A percentile compares a stretch with the other conserved stretches of the same genome.
Conservation (phyloP, 129 eudicot species). For the Arctium lappa region DNA sequence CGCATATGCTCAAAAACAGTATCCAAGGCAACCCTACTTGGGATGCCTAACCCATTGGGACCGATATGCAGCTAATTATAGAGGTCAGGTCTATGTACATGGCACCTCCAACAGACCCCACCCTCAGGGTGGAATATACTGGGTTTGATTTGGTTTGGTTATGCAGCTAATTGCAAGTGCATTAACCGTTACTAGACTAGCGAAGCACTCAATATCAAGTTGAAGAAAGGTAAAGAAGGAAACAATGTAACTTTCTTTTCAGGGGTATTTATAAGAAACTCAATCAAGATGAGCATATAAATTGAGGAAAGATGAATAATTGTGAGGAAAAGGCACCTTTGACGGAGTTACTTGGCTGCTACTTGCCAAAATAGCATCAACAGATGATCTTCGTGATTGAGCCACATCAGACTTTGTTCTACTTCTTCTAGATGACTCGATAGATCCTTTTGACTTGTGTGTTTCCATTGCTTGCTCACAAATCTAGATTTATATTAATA, state of each 20-base stretch:
- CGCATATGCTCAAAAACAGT: too few relatives aligned
- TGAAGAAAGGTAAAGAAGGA: neutral
- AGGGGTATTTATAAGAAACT: neutral
- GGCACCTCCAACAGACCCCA: too few relatives aligned
- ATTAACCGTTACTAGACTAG: neutral
- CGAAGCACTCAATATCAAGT: neutral
- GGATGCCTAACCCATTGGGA: too few relatives aligned
- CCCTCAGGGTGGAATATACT: too few relatives aligned
- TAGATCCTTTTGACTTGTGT: constrained; percentile 84
- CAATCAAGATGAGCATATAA: neutral
- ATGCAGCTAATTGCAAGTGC: neutral
- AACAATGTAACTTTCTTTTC: neutral
- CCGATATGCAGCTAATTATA: too few relatives aligned
- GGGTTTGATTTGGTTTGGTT: too few relatives aligned
- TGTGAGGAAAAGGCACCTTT: constrained; percentile 47
- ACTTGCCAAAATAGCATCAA: constrained; percentile 79
- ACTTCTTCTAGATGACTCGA: constrained; percentile 74
- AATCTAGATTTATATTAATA: constrained; percentile 41
- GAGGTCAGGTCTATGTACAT: too few relatives aligned
- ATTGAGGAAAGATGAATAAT: neutral
- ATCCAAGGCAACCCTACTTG: too few relatives aligned
- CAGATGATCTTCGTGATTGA: constrained; percentile 73
- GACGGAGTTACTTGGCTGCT: constrained; percentile 36
- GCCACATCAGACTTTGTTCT: constrained; percentile 55
- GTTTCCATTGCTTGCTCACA: constrained; percentile 99